A percentile compares a stretch with the other conserved stretches of the same genome.
phyloP scores from a whole-genome alignment of 805 yeast genomes.

The Saturnispora quitensis region DNA sequence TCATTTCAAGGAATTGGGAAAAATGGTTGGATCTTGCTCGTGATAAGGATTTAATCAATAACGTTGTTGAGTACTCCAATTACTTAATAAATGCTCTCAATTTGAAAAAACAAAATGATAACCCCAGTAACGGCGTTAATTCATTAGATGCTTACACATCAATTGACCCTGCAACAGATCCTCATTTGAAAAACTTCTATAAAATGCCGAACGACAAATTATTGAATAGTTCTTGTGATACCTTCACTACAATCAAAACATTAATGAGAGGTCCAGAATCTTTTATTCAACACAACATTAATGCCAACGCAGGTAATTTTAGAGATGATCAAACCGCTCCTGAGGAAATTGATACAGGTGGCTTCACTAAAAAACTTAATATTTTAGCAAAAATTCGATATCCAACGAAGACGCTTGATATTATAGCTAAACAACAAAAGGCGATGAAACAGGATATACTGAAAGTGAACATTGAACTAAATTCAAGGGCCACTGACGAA shows the following conservation, averaged over 20 bases:
- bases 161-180: constrained; percentile 1
- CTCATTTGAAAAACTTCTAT: constrained; percentile 2
- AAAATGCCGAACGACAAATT: constrained; percentile 1
- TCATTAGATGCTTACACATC: constrained; percentile 2
- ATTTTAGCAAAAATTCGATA: not conserved
- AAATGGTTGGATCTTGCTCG: constrained; percentile 8
- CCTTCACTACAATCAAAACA: not conserved
- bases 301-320: not conserved
- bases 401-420: not conserved
- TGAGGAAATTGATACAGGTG: not conserved
- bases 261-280: not conserved
- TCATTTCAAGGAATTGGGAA: constrained; percentile 11
- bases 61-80: constrained; percentile 15
- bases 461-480: not conserved
- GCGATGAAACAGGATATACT: not conserved
- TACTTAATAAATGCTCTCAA: constrained; percentile 12
- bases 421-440: not conserved
- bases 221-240: not conserved
- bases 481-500: not conserved
- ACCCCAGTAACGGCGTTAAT: no score
- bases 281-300: not conserved
- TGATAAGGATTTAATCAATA: constrained; percentile 7
- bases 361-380: not conserved
- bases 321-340: not conserved
- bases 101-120: constrained; percentile 12